These are phyloP conservation scores for Potentilla sterilis DNA, from an alignment of 306 rosid genomes.

Conservation along the genomic window DNA sequence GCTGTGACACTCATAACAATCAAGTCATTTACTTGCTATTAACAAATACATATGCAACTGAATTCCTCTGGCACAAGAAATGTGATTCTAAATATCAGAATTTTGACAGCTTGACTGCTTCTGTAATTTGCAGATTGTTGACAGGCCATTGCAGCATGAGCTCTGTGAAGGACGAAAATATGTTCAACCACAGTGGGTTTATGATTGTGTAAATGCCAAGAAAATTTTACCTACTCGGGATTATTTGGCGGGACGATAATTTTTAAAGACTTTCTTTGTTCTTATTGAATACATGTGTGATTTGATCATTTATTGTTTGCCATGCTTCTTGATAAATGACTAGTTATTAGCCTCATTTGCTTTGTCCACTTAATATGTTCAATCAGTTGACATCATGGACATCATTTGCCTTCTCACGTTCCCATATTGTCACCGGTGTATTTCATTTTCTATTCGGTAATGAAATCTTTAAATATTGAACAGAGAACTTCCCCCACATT, in stretches of 20 bases:
- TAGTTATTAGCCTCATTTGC: neutral
- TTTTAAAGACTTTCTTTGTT: neutral
- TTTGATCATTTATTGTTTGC: neutral
- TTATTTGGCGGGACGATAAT: conserved; percentile 85
- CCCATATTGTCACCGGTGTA: neutral
- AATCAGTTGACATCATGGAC: neutral
- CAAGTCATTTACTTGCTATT: neutral
- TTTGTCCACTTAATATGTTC: neutral
- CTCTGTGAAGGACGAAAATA: conserved; percentile 68
- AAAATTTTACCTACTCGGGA: conserved; percentile 68
- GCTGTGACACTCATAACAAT: neutral
- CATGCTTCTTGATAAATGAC: neutral
- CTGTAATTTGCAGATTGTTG: conserved; percentile 62
- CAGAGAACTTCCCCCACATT: conserved; percentile 88
- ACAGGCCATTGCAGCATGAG: conserved; percentile 69
- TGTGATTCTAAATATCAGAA: neutral
- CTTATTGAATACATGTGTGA: neutral
- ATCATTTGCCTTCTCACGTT: neutral
- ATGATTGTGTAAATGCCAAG: conserved; percentile 75
- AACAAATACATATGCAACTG: neutral
- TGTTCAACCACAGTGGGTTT: conserved; percentile 97
- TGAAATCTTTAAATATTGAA: neutral
- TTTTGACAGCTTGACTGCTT: conserved; percentile 25
- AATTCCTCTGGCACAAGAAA: neutral
- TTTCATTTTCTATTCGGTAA: neutral